Conservation (phyloP, 1,284 basidiomycete genomes). For the Fistulinella cinereoalba region DNA sequence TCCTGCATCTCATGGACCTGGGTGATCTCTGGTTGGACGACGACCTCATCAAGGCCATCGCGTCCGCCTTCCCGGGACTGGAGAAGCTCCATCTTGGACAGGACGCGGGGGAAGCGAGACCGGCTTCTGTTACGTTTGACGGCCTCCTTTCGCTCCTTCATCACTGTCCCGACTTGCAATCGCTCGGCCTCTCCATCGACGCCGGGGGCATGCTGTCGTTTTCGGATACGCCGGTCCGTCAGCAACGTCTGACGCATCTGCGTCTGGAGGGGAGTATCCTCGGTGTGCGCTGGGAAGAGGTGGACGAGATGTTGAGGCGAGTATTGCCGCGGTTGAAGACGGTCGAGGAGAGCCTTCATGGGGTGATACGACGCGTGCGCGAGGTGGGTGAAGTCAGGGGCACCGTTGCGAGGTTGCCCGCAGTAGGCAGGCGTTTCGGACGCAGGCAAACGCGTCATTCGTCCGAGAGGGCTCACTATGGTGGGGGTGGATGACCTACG, state of each 20-base stretch:
- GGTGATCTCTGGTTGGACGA: slow-evolving; percentile 17
- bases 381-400: slow-evolving; percentile 2
- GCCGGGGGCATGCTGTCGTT: slow-evolving; percentile 13
- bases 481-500: background rate
- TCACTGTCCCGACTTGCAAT: slow-evolving; percentile 16
- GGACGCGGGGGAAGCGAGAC: background rate
- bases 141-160: slow-evolving; percentile 19
- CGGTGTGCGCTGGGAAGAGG: slow-evolving; percentile 13
- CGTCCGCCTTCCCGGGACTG: slow-evolving; percentile 14
- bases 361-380: slow-evolving; percentile 14
- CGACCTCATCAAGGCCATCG: slow-evolving; percentile 16
- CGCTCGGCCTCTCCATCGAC: slow-evolving; percentile 12
- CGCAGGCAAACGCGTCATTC: slow-evolving; percentile 18
- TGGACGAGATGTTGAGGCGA: slow-evolving; percentile 19
- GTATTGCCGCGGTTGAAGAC: slow-evolving; percentile 20
- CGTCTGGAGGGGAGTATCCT: slow-evolving; percentile 16
- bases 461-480: background rate
- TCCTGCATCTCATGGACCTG: slow-evolving; percentile 14
- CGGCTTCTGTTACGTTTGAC: slow-evolving; percentile 17
- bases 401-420: background rate
- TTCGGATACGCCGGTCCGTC: slow-evolving; percentile 15
- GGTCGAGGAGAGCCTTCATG: slow-evolving; percentile 20
- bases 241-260: slow-evolving; percentile 15
- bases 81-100: slow-evolving; percentile 16
- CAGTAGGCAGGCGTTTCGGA: background rate